Base-by-base conservation (phyloP, 257 asterid genomes). In the Scutellaria baicalensis region DNA sequence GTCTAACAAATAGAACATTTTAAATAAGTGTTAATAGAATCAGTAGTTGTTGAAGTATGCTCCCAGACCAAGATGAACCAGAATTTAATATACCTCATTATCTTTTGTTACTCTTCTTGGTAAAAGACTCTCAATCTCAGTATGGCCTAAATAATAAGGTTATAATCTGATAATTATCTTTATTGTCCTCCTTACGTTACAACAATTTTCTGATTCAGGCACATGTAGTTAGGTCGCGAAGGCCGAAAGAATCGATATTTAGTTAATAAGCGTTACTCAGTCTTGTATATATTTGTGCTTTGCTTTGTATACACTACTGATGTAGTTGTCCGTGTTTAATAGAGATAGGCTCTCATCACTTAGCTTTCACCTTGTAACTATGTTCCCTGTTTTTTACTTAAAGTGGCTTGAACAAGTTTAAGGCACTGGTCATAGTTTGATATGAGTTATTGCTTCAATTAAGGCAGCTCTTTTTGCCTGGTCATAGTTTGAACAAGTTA, bases 351-450 rank as follows among this genome's bases (percentile, higher is more conserved):
- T 8, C 14, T 31, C 49, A 35, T 3, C 59, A 54, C 36, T 42
- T n/a, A 64, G 18, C 17, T 33, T 43, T 54, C 20, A 49, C 48
- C 21, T 45, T 31, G 54, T 49, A 27, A 6, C 23, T 35, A 47
- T 63, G 5, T 70, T 48, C 3, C 72, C 64, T 36, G 33, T 18
- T 69, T 56, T 49, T 70, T 47, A 55, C 64, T 69, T 40, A 62
- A 60, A 35, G 68, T 20, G 48, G 36, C 76, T 59, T 56, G 52
- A 31, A 38, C 66, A 27, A 27, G 57, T 50, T 70, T 4, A 59
- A 59, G 56, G 43, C 50, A 59, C 42, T 13, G 42, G 39, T 66
- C 40, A 27, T 65, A 33, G 56, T 31, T 44, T 54, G 60, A 52
- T 48, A 39, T 16, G 38, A 57, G 36, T 57, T 16, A 11, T 54